A percentile compares a stretch with the other conserved stretches of the same genome.
Conservation (phyloP, 2,329 filamentous ascomycete species). For the Alternaria sp. region DNA sequence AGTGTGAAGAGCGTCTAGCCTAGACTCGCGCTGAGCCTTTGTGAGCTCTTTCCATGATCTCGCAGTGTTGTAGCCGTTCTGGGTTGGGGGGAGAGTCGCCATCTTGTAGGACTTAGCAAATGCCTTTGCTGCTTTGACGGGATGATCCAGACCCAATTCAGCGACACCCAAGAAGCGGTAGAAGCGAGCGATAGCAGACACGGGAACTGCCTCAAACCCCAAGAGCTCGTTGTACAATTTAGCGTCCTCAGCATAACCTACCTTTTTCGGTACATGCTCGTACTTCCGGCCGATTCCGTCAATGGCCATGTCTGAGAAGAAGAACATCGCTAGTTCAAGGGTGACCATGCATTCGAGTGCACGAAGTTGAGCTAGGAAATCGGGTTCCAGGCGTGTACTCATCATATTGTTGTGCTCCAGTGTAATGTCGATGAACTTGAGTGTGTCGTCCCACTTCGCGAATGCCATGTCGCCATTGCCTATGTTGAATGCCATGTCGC, state of each 20-base stretch:
- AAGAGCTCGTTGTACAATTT: neutral
- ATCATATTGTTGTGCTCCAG: neutral
- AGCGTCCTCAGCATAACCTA: neutral
- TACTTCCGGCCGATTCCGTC: too few relatives aligned
- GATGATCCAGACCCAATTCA: slow-evolving; percentile 1
- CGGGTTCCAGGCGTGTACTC: neutral
- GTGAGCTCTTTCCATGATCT: neutral
- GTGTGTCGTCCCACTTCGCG: neutral
- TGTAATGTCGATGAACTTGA: neutral
- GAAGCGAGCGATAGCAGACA: neutral
- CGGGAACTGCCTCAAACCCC: neutral
- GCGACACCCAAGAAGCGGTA: slow-evolving; percentile 7
- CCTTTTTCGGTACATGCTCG: too few relatives aligned
- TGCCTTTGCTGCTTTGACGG: slow-evolving; percentile 4
- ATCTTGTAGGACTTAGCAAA: slow-evolving; percentile 6
- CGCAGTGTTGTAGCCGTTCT: neutral
- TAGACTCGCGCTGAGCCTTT: neutral
- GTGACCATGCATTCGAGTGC: too few relatives aligned
- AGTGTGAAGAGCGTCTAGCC: neutral
- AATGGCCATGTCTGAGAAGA: too few relatives aligned
- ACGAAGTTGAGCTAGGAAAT: too few relatives aligned
- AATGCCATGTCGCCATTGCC: neutral
- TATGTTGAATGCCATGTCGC: neutral
- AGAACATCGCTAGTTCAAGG: too few relatives aligned
- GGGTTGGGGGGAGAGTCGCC: fast-evolving